Percentiles rank a stretch among this genome's conserved stretches.
These are phyloP conservation scores for Dianthus caryophyllus DNA, from an alignment of 148 eudicot genomes.

Conservation along the genomic window DNA sequence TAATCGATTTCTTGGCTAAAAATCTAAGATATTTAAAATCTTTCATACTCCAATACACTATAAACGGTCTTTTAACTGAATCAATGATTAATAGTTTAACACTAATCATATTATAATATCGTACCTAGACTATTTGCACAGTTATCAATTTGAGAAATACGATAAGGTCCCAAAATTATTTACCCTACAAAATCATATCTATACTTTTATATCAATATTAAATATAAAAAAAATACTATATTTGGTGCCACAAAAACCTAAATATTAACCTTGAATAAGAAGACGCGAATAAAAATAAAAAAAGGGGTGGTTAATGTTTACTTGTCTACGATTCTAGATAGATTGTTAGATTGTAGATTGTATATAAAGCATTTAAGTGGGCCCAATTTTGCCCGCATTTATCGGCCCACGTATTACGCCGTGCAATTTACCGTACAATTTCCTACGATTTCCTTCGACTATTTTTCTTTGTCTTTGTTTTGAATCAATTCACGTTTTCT, in stretches of 20 bases:
- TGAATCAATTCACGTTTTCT: conserved; percentile 5
- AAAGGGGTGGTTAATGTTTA: conserved; percentile 13
- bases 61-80: too few species aligned
- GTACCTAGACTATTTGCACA: not conserved
- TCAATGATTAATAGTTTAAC: too few species aligned
- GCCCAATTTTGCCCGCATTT: conserved; percentile 12
- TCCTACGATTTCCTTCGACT: not conserved
- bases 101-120: too few species aligned
- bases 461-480: not conserved
- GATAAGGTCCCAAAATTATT: not conserved
- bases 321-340: conserved; percentile 14
- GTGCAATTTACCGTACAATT: conserved; percentile 27
- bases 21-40: too few species aligned
- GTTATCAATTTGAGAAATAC: conserved; percentile 8
- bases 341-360: not conserved
- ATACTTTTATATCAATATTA: not conserved
- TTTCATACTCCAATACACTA: too few species aligned
- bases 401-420: conserved; percentile 25
- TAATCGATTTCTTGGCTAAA: too few species aligned
- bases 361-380: not conserved
- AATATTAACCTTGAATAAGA: conserved; percentile 3
- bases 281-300: not conserved
- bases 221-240: not conserved
- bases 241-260: not conserved
- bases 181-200: not conserved